Conservation (phyloP, 78 protist species). For the Dictyostelium capitatum region DNA sequence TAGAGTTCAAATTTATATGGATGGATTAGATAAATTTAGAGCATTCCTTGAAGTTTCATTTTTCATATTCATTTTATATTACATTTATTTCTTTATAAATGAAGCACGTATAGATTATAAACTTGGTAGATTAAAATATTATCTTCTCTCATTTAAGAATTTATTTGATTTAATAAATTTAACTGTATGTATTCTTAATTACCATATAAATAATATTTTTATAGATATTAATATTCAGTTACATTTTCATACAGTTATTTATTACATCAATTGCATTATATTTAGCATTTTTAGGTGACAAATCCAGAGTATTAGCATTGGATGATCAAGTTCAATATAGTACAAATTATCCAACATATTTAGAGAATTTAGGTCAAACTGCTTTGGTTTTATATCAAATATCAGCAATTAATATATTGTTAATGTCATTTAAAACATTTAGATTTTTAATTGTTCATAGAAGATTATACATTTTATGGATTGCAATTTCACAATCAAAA, state of each 20-base stretch:
- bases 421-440: constrained; percentile 78
- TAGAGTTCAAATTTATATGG: constrained; percentile 44
- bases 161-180: constrained; percentile 54
- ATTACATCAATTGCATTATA: constrained; percentile 46
- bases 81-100: constrained; percentile 38
- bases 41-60: constrained; percentile 49
- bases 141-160: constrained; percentile 33
- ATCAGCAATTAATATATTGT: constrained; percentile 70
- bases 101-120: constrained; percentile 72
- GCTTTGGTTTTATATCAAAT: constrained; percentile 75
- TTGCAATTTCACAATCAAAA: constrained; percentile 59
- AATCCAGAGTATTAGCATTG: neutral
- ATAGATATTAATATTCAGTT: neutral
- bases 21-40: constrained; percentile 52
- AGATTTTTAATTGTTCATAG: constrained; percentile 65
- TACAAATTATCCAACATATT: constrained; percentile 3
- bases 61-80: constrained; percentile 29
- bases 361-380: constrained; percentile 63
- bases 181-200: constrained; percentile 23
- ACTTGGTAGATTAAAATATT: constrained; percentile 35
- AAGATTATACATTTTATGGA: constrained; percentile 68
- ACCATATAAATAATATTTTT: too few species aligned
- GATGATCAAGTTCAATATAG: neutral
- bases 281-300: constrained; percentile 53
- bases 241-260: constrained; percentile 35